Base-by-base conservation (phyloP, 352 stramenopile species). In the Phytophthora ohioensis region DNA sequence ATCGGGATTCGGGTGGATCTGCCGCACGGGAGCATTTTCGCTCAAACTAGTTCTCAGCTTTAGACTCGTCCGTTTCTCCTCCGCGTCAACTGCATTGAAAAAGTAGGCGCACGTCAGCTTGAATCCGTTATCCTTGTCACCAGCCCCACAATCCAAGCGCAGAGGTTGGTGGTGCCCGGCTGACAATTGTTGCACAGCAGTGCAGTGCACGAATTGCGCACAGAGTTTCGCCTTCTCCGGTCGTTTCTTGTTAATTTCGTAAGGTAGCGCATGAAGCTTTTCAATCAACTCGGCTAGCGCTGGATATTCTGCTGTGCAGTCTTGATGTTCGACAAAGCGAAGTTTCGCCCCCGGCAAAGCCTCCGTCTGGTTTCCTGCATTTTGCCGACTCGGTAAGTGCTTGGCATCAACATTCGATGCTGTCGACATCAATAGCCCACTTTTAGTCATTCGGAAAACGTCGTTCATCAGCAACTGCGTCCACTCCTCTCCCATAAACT, bases 401-500 rank as follows among this genome's bases (percentile, higher is more conserved):
- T 75, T 69, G 12, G 43, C 64, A 31, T 83, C 76, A 4, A 68
- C 42, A 21, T 68, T 69, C 7, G 51, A 58, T 8, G 53, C 59
- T 38, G 80, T 70, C 2, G 76, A 65, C 54, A 91, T 64, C 1
- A 96, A 59, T 42, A 89, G 47, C 0, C 75, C 69, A 45, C 83
- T 90, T 13, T 76, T 85, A 9, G 61, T 64, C 81, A 96, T 91
- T 45, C 90, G 76, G 10, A 77, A 61, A 5, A 88, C 86, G 64
- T 97, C 91, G 7, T 81, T 85, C 0, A 78, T 64, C 27, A 97
- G 51, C 13, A 96, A 64, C 6, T 81, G 59, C 3, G 71, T 70
- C 88, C 88, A 97, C 34, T 95, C 91, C 11, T 87, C 79, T n/a
- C 86, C 89, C 74, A 97, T 85, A 57, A 93, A 95, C 1, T 71